Base-by-base conservation (phyloP, 768 basidiomycete genomes). In the Cyclocybe aegerita region DNA sequence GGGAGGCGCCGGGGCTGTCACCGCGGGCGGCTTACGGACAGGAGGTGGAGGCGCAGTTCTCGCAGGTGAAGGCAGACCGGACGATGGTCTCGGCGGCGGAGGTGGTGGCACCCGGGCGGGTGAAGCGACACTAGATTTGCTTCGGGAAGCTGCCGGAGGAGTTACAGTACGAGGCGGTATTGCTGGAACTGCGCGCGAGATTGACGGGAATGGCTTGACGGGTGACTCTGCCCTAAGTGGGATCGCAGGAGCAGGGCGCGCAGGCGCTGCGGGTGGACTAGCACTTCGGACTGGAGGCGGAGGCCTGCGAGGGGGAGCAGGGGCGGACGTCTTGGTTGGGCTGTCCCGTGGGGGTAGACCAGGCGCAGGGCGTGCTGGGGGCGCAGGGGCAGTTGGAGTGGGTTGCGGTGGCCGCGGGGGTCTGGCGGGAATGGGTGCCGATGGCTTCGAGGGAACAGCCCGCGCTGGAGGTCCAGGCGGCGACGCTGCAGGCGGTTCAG, bases 181-280 rank as follows among this genome's bases (percentile, higher is more conserved):
- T 16, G 62, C 55, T 35, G 69, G 67, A 39, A 60, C 55, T 4
- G 64, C 50, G 17, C 73, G 70, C 9, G 64, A 58, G 7, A 63
- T 44, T 12, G 61, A 55, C 34, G 65, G 53, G 10, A 57, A 48
- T 32, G 66, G 63, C 46, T 65, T 63, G 4, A 60, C 47, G 23
- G 75, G 71, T 14, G 74, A 62, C 14, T 67, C 59, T n/a, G 58
- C 65, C 9, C 76, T 75, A 44, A 67, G 55, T 9, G 75, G 76
- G 2, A 76, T 56, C 7, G 75, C 69, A 9, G 77, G 75, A 7
- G 73, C 65, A 30, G 70, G 63, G 44, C 80, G 75, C 16, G 70
- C 56, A 41, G 68, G 71, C 2, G 70, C 58, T 29, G 62, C 58
- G 32, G 71, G 71, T 4, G 72, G 68, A 39, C 60, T 68, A 9